Evolutionary conservation across 352 stramenopile genomes (phyloP), one percentile per base, ranked within the genome.

Genomic region (Pilasporangium apinafurcum): DNA sequence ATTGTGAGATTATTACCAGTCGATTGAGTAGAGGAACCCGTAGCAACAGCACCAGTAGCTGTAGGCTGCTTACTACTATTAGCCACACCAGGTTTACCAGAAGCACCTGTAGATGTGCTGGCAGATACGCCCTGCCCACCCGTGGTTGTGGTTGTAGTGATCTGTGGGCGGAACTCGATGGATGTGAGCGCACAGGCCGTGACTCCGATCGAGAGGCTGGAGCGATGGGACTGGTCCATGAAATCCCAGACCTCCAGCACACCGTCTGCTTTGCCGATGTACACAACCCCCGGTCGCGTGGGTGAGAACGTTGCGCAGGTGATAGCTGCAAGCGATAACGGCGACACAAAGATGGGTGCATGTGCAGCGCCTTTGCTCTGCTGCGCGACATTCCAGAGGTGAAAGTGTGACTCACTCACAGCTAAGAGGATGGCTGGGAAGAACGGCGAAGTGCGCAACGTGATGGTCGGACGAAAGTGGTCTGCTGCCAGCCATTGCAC

Each of bases 161-260:
- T 24, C 26, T 58, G 53, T 16, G 69, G 61, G 13, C 75, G 68
- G 55, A 94, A 92, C 51, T 92, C 66, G 40, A 92, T 82, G 0
- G 81, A 86, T n/a, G 86, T 96, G 4, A 96, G 75, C 18, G 79
- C 68, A 29, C 77, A 95, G 2, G 86, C 83, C 22, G 87, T 88
- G 57, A 95, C 77, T 14, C 78, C 76, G 28, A 91, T 68, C 2
- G 73, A 79, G 9, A 92, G 63, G 37, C 73, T 93, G 8, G 81
- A 79, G 13, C 76, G 80, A 37, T 96, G 87, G 12, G 82, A 95
- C 50, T 93, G 83, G 49, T 97, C 91, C 44, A 94, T 78, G 37
- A 97, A 95, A 51, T 97, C 91, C 91, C 89, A 97, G 31, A 97
- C 83, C 50, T 97, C 83, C 30, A 97, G 65, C 46, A 86, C 82